phyloP scores from a whole-genome alignment of 2,329 filamentous ascomycete genomes.

The Zelopaecilomyces penicillatus region DNA sequence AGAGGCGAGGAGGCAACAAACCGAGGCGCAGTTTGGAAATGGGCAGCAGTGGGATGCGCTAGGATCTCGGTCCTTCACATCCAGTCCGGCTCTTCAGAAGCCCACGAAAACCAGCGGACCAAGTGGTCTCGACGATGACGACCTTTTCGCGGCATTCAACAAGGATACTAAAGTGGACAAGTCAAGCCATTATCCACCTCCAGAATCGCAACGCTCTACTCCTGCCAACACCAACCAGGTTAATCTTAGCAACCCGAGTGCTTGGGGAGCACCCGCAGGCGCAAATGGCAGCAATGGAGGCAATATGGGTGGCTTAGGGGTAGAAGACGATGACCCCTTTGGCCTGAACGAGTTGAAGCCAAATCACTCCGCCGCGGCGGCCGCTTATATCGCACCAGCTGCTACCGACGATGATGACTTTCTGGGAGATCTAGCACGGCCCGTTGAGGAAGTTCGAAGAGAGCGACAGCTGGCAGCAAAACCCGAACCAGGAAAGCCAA shows the following conservation, averaged over 20 bases:
- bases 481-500: slow-evolving; percentile 46
- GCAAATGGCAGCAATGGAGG: slow-evolving; percentile 19
- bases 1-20: slow-evolving; percentile 60
- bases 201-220: slow-evolving; percentile 35
- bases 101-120: slow-evolving; percentile 14
- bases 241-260: slow-evolving; percentile 45
- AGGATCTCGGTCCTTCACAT: slow-evolving; percentile 44
- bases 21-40: slow-evolving; percentile 71
- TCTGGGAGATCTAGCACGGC: slow-evolving; percentile 54
- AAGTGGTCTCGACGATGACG: slow-evolving; percentile 42
- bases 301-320: slow-evolving; percentile 36
- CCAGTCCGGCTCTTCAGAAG: slow-evolving; percentile 15
- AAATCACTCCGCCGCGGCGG: slow-evolving; percentile 13
- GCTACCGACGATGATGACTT: slow-evolving; percentile 55
- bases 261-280: slow-evolving; percentile 35
- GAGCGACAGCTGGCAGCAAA: slow-evolving; percentile 27
- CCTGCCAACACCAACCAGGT: slow-evolving; percentile 35
- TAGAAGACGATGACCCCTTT: slow-evolving; percentile 84
- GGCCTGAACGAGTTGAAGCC: slow-evolving; percentile 60
- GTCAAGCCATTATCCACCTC: slow-evolving; percentile 54
- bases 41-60: slow-evolving; percentile 69
- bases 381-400: slow-evolving; percentile 18
- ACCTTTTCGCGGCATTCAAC: slow-evolving; percentile 60
- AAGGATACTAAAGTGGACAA: slow-evolving; percentile 59
- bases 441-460: slow-evolving; percentile 54